Percentiles rank a stretch among this genome's conserved stretches.
phyloP scores from a whole-genome alignment of 345 rosid species.

The Excoecaria agallocha region DNA sequence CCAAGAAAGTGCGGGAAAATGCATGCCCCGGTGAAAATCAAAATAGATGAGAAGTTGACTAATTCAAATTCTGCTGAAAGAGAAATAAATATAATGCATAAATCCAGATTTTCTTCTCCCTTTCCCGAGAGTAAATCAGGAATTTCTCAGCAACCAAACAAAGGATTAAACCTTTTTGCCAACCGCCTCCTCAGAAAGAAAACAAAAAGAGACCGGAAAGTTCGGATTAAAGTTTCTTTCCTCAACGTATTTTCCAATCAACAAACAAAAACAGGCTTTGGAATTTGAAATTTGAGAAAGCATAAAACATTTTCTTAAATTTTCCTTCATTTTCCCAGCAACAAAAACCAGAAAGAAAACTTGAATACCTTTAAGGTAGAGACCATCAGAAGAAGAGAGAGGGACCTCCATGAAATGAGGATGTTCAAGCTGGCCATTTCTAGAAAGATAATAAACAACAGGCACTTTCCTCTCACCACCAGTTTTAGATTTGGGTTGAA shows the following conservation, averaged over 20 bases:
- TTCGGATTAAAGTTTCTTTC: not conserved
- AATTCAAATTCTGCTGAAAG: not conserved
- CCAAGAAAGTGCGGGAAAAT: constrained; percentile 6
- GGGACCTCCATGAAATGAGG: constrained; percentile 97
- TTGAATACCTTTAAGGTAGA: constrained; percentile 63
- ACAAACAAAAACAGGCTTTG: not conserved
- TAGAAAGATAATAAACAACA: constrained; percentile 78
- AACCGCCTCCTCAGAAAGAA: not conserved
- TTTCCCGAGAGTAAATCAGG: not conserved
- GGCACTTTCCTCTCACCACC: constrained; percentile 47
- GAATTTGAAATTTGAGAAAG: constrained; percentile 10
- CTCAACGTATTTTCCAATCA: not conserved
- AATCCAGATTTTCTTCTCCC: not conserved
- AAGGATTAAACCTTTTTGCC: not conserved
- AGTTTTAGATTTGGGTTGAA: constrained; percentile 44
- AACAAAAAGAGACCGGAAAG: not conserved
- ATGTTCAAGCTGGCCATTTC: constrained; percentile 92
- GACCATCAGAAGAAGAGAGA: constrained; percentile 69
- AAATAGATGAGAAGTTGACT: not conserved
- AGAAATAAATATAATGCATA: not conserved
- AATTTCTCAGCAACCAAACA: constrained; percentile 13
- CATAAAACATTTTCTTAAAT: not conserved
- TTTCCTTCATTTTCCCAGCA: constrained; percentile 7
- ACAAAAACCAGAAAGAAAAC: constrained; percentile 6
- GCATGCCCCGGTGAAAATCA: not conserved